Evolutionary conservation across 768 basidiomycete genomes (phyloP).

Genomic region (Kwoniella heveanensis): DNA sequence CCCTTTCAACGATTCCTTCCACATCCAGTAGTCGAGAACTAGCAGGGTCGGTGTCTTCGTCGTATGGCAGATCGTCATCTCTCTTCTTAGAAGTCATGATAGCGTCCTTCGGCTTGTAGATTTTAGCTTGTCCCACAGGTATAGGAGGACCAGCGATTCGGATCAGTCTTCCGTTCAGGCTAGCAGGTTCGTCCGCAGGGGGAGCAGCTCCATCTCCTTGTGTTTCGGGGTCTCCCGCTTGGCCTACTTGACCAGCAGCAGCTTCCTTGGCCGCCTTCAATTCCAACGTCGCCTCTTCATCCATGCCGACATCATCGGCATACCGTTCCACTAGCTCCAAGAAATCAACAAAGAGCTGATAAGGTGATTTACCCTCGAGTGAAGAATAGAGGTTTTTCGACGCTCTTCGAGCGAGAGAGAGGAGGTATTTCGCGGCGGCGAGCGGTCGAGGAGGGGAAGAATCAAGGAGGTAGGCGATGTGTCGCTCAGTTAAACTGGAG

Average conservation of each 20-base stretch:
- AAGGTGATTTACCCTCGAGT: slow-evolving; percentile 91
- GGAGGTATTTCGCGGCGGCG: slow-evolving; percentile 87
- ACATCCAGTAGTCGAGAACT: slow-evolving; percentile 76
- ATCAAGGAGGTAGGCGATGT: slow-evolving; percentile 60
- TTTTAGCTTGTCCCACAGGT: slow-evolving; percentile 59
- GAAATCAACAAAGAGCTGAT: slow-evolving; percentile 89
- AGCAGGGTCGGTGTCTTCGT: slow-evolving; percentile 80
- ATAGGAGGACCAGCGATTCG: slow-evolving; percentile 71
- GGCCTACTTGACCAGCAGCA: slow-evolving; percentile 47
- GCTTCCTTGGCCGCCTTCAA: slow-evolving; percentile 59
- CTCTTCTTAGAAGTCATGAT: slow-evolving; percentile 19
- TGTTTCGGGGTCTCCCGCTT: slow-evolving; percentile 58
- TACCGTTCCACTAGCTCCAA: slow-evolving; percentile 86
- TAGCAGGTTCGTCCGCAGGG: slow-evolving; percentile 56
- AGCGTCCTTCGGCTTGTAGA: slow-evolving; percentile 57
- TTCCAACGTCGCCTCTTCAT: slow-evolving; percentile 70
- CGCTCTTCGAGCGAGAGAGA: slow-evolving; percentile 81
- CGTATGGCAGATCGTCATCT: slow-evolving; percentile 58
- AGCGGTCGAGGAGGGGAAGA: slow-evolving; percentile 76
- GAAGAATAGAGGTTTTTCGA: slow-evolving; percentile 78
- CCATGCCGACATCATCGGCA: slow-evolving; percentile 89
- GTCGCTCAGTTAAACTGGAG: slow-evolving; percentile 56
- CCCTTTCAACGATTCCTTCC: slow-evolving; percentile 77
- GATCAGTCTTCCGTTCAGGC: slow-evolving; percentile 67
- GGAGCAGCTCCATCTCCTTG: slow-evolving; percentile 54